Evolutionary conservation across 371 early-diverging fungal species (phyloP).

Genomic region (Mucor saturninus): DNA sequence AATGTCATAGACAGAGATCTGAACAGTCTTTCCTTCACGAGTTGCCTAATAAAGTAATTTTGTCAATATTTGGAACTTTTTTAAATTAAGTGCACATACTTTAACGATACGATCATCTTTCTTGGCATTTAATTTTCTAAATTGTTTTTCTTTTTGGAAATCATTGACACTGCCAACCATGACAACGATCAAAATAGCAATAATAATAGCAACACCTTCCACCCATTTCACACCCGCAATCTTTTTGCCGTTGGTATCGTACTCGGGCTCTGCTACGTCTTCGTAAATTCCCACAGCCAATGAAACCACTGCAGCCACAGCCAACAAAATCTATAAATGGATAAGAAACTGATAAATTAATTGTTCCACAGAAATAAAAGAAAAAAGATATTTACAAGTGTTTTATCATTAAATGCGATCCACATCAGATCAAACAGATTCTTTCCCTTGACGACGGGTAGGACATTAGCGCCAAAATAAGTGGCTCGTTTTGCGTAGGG

Average conservation of each 20-base stretch:
- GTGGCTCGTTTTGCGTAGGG: slow-evolving; percentile 40
- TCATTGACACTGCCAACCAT: slow-evolving; percentile 83
- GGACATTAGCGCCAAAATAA: slow-evolving; percentile 67
- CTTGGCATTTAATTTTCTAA: slow-evolving; percentile 82
- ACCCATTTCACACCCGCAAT: slow-evolving; percentile 73
- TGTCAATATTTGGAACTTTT: not conserved
- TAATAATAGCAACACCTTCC: slow-evolving; percentile 81
- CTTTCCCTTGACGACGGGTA: slow-evolving; percentile 72
- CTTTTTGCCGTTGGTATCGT: slow-evolving; percentile 36
- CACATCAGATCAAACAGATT: slow-evolving; percentile 75
- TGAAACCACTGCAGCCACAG: slow-evolving; percentile 85
- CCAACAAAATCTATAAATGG: slow-evolving; percentile 66
- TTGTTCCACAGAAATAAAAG: not conserved
- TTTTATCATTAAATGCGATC: slow-evolving; percentile 87
- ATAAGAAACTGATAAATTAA: not conserved
- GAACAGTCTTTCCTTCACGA: slow-evolving; percentile 75
- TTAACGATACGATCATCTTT: slow-evolving; percentile 82
- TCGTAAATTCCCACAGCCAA: slow-evolving; percentile 89
- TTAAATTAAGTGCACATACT: slow-evolving; percentile 32
- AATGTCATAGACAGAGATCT: slow-evolving; percentile 84
- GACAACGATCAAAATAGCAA: slow-evolving; percentile 84
- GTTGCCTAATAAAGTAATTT: slow-evolving; percentile 56
- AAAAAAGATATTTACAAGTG: slow-evolving; percentile 54
- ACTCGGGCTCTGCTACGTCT: slow-evolving; percentile 62
- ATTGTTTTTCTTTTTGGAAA: slow-evolving; percentile 86